phyloP scores from a whole-genome alignment of 352 stramenopile genomes.

The Phytophthora fragariae region DNA sequence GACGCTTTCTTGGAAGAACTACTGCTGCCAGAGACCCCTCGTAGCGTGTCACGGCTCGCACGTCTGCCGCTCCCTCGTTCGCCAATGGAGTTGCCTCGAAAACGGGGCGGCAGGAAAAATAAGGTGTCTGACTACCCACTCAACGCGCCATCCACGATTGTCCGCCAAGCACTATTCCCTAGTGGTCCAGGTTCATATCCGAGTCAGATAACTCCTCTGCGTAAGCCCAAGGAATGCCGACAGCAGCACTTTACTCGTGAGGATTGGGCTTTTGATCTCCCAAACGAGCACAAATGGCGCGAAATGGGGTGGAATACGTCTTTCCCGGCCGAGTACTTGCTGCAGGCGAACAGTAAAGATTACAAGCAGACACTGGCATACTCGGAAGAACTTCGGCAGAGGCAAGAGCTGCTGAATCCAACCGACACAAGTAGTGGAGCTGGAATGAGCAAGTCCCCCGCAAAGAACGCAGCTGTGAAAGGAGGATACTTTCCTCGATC shows the following conservation, averaged over 20 bases:
- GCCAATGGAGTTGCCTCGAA: slow-evolving; percentile 22
- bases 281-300: slow-evolving; percentile 53
- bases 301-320: slow-evolving; percentile 81
- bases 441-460: slow-evolving; percentile 11
- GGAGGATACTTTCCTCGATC: slow-evolving; percentile 33
- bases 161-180: slow-evolving; percentile 54
- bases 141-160: slow-evolving; percentile 43
- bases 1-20: slow-evolving; percentile 52
- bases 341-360: slow-evolving; percentile 43
- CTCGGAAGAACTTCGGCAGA: slow-evolving; percentile 49
- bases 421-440: not conserved
- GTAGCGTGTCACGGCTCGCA: slow-evolving; percentile 4
- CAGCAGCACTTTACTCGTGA: slow-evolving; percentile 19
- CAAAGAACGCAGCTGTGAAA: slow-evolving; percentile 8
- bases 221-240: slow-evolving; percentile 26
- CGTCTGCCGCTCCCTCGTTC: not conserved
- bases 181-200: slow-evolving; percentile 54
- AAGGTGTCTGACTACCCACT: slow-evolving; percentile 44
- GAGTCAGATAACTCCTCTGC: slow-evolving; percentile 43
- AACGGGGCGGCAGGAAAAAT: slow-evolving; percentile 38
- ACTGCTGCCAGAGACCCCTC: slow-evolving; percentile 38
- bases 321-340: slow-evolving; percentile 71
- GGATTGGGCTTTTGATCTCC: slow-evolving; percentile 9
- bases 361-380: slow-evolving; percentile 72
- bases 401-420: slow-evolving; percentile 19